These are phyloP conservation scores for Leccinellum rugosiceps DNA, from an alignment of 768 basidiomycete species.

Conservation along the genomic window DNA sequence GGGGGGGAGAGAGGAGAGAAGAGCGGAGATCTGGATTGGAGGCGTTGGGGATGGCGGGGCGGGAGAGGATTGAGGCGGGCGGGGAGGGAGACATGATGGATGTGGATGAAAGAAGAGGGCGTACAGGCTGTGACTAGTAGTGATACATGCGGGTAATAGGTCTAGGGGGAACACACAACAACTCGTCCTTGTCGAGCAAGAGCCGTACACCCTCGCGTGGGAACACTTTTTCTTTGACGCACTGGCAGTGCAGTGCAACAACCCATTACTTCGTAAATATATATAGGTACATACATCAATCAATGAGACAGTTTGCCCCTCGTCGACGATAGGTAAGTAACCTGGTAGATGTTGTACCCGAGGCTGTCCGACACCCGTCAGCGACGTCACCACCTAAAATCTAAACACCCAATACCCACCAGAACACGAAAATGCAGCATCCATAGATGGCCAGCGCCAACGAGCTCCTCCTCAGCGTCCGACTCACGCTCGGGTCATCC, in stretches of 20 bases:
- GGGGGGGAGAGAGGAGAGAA: background rate
- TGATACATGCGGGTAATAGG: constrained; percentile 26
- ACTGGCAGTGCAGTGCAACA: constrained; percentile 5
- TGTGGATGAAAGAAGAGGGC: background rate
- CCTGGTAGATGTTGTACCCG: constrained; percentile 74
- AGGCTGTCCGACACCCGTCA: constrained; percentile 44
- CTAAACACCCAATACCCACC: constrained; percentile 51
- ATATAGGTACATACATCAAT: background rate
- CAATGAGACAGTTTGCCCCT: constrained; percentile 2
- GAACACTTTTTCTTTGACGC: constrained; percentile 12
- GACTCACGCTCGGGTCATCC: constrained; percentile 53
- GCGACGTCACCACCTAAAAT: background rate
- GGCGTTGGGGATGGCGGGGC: constrained; percentile 7
- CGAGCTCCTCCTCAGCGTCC: constrained; percentile 54
- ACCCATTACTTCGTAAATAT: background rate
- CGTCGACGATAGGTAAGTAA: constrained; percentile 37
- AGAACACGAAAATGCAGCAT: constrained; percentile 76
- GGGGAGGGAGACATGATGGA: constrained; percentile 13
- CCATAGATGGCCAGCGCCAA: constrained; percentile 76
- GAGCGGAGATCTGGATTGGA: constrained; percentile 13
- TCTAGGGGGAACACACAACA: constrained; percentile 29
- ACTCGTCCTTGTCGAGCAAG: background rate
- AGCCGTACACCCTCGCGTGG: constrained; percentile 22
- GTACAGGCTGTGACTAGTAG: constrained; percentile 14
- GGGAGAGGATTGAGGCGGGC: constrained; percentile 10